These are phyloP conservation scores for Euphorbia corollata DNA, from an alignment of 441 rosid species.

Conservation along the genomic window DNA sequence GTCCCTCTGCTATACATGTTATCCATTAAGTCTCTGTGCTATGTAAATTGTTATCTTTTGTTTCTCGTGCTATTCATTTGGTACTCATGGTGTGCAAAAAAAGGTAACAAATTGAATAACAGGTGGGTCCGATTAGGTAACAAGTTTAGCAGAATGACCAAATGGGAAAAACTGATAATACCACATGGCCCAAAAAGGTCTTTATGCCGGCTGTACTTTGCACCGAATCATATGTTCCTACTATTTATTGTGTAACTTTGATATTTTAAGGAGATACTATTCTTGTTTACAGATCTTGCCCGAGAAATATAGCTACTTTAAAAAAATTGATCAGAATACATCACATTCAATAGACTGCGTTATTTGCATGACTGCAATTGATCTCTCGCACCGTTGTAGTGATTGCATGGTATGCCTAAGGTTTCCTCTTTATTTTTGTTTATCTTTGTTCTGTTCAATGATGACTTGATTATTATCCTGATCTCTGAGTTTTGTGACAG, in stretches of 20 bases:
- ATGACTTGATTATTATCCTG: slow-evolving; percentile 1
- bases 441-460: background rate
- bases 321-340: slow-evolving; percentile 49
- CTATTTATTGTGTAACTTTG: background rate
- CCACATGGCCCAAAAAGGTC: too few species aligned
- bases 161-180: too few species aligned
- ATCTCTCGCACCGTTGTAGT: slow-evolving; percentile 49
- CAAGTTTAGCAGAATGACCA: too few species aligned
- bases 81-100: too few species aligned
- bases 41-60: too few species aligned
- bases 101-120: too few species aligned
- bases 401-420: slow-evolving; percentile 69
- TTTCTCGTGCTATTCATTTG: too few species aligned
- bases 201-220: too few species aligned
- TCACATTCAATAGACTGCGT: slow-evolving; percentile 68
- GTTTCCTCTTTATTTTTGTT: background rate
- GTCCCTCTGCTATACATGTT: too few species aligned
- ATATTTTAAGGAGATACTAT: slow-evolving; percentile 11
- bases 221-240: background rate
- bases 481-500: slow-evolving; percentile 34
- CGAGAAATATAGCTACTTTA: slow-evolving; percentile 83
- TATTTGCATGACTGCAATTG: slow-evolving; percentile 90
- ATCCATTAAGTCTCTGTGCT: too few species aligned
- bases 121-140: too few species aligned
- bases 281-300: slow-evolving; percentile 65